Evolutionary conservation across 306 rosid genomes (phyloP).

Genomic region (Lagenaria siceraria): DNA sequence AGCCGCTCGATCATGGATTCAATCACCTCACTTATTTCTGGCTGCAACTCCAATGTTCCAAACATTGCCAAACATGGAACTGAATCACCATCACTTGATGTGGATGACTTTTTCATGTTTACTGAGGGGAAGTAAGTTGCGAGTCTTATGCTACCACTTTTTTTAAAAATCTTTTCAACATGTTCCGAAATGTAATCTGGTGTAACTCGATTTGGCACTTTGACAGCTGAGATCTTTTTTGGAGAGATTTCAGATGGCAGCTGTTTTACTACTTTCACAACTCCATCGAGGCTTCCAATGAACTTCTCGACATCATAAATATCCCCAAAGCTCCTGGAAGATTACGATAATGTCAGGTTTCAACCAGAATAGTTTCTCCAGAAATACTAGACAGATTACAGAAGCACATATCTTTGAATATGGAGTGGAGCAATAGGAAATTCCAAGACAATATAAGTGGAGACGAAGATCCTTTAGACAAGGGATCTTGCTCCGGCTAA

Average conservation of each 20-base stretch:
- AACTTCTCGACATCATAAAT: constrained; percentile 65
- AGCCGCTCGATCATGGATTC: constrained; percentile 79
- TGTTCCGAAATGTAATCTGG: constrained; percentile 71
- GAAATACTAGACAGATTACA: neutral
- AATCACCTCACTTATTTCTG: constrained; percentile 60
- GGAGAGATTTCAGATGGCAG: constrained; percentile 52
- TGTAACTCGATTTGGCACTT: constrained; percentile 83
- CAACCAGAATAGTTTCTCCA: neutral
- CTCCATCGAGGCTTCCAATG: constrained; percentile 68
- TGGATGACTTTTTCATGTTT: constrained; percentile 62
- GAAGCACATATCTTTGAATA: neutral
- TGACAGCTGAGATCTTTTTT: constrained; percentile 63
- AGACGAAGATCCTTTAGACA: neutral
- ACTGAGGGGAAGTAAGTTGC: constrained; percentile 91
- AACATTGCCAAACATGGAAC: constrained; percentile 89
- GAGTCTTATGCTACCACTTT: constrained; percentile 63
- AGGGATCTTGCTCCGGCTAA: neutral
- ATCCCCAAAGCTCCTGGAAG: constrained; percentile 74
- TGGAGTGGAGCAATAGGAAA: neutral
- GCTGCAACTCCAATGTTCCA: constrained; percentile 77
- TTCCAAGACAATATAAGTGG: neutral
- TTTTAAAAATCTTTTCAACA: constrained; percentile 59
- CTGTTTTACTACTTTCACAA: constrained; percentile 56
- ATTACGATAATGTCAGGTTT: constrained; percentile 1
- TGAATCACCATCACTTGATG: constrained; percentile 41